Evolutionary conservation across 352 stramenopile species (phyloP).

Genomic region (Globisporangium spiculum): DNA sequence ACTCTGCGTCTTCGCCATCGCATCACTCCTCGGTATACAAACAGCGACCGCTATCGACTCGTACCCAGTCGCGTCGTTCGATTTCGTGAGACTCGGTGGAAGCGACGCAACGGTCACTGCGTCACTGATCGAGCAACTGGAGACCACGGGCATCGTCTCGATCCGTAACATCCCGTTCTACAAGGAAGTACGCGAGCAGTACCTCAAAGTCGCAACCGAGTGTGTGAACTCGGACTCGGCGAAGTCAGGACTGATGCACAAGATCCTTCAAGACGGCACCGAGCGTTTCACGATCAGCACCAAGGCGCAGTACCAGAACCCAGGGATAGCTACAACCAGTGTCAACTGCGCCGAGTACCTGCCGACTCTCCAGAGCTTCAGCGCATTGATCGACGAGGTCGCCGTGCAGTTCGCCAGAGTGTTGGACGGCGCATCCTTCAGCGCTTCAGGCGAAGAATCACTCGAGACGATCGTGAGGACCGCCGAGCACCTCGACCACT

Average conservation of each 20-base stretch:
- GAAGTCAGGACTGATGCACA: conserved; percentile 10
- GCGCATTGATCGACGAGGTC: neutral
- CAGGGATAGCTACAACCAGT: conserved; percentile 5
- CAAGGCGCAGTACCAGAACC: conserved; percentile 20
- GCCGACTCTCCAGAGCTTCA: neutral
- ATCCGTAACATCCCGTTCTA: conserved; percentile 22
- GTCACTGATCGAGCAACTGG: conserved; percentile 15
- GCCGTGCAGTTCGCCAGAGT: neutral
- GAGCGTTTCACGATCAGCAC: conserved; percentile 25
- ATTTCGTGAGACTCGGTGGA: neutral
- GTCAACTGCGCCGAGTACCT: conserved; percentile 17
- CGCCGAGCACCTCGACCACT: conserved; percentile 22
- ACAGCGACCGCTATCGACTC: neutral
- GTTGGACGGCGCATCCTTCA: neutral
- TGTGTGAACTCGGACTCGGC: conserved; percentile 10
- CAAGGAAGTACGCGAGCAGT: conserved; percentile 11
- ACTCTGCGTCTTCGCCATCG: neutral
- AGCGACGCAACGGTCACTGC: neutral
- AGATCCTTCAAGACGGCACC: conserved; percentile 21
- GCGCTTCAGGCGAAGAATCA: neutral
- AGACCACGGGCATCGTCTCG: conserved; percentile 19
- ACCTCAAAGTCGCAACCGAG: conserved; percentile 14
- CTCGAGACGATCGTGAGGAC: conserved; percentile 16
- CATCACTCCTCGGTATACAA: neutral
- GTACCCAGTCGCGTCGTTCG: neutral